These are phyloP conservation scores for Volvox africanus DNA, from an alignment of 139 green algal genomes.

Conservation along the genomic window DNA sequence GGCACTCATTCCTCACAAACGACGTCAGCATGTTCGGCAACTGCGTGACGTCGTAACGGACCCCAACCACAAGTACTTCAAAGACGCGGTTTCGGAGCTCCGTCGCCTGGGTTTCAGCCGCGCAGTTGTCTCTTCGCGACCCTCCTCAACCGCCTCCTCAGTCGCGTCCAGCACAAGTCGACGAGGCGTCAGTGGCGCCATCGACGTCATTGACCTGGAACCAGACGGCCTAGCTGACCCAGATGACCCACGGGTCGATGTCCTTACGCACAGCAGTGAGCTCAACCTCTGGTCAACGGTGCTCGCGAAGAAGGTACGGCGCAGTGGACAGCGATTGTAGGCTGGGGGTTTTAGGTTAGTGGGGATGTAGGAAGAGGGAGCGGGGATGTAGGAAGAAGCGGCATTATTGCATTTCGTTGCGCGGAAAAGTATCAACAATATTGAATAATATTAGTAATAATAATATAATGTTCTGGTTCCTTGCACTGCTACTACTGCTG, in stretches of 20 bases:
- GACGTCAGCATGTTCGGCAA: background rate
- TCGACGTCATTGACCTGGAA: background rate
- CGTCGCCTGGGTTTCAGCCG: slow-evolving; percentile 4
- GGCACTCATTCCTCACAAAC: slow-evolving; percentile 5
- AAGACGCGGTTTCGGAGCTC: background rate
- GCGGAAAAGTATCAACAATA: no score
- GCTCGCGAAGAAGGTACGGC: background rate
- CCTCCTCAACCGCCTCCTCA: background rate
- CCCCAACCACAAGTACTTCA: background rate
- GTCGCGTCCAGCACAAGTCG: background rate
- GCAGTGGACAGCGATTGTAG: no score
- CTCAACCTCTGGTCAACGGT: background rate
- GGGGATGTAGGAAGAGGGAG: background rate
- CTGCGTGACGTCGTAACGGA: background rate
- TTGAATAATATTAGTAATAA: no score
- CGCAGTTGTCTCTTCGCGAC: background rate
- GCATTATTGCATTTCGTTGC: background rate
- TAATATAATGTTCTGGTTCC: no score
- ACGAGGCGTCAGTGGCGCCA: background rate
- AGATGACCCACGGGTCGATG: slow-evolving; percentile 22
- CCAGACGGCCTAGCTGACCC: background rate
- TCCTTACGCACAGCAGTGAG: background rate
- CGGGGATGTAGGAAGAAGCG: background rate
- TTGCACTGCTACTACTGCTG: no score
- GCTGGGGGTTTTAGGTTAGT: background rate